These are phyloP conservation scores for Mikania micrantha DNA, from an alignment of 129 eudicot species.

Conservation along the genomic window DNA sequence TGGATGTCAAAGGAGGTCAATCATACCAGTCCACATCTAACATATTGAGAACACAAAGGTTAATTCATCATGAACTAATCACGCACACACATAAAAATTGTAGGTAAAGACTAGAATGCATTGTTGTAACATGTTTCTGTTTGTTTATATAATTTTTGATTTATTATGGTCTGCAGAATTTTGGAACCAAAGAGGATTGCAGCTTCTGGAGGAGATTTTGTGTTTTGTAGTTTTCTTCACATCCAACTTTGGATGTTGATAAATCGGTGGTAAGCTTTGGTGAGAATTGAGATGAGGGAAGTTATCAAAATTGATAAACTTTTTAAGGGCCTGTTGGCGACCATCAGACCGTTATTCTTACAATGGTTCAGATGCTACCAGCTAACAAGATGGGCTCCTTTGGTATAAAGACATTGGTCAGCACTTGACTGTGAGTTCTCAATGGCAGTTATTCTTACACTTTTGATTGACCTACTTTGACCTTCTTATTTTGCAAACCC, in stretches of 20 bases:
- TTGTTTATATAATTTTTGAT: no score
- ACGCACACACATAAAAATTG: no score
- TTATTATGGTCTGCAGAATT: no score
- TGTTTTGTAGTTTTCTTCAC: slow-evolving; percentile 23
- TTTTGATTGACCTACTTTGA: no score
- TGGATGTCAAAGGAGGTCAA: no score
- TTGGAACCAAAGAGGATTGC: background rate
- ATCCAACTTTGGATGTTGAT: slow-evolving; percentile 61
- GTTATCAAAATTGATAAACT: no score
- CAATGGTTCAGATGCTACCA: slow-evolving; percentile 41
- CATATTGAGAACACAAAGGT: no score
- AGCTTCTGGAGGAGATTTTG: background rate
- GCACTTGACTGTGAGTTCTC: slow-evolving; percentile 58
- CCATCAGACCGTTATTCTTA: slow-evolving; percentile 35
- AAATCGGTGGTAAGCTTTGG: slow-evolving; percentile 33
- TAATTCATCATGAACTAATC: no score
- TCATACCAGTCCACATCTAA: no score
- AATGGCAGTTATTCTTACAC: slow-evolving; percentile 77
- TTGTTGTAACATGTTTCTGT: slow-evolving; percentile 1
- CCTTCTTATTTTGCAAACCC: no score
- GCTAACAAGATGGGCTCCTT: slow-evolving; percentile 62
- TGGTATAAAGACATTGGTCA: slow-evolving; percentile 72
- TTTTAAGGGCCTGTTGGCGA: slow-evolving; percentile 65
- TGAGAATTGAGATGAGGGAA: slow-evolving; percentile 53
- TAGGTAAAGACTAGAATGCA: no score